Percentiles rank a stretch among this genome's conserved stretches.
Evolutionary conservation across 139 green algal genomes (phyloP).

Genomic region (Chlorella sp.): DNA sequence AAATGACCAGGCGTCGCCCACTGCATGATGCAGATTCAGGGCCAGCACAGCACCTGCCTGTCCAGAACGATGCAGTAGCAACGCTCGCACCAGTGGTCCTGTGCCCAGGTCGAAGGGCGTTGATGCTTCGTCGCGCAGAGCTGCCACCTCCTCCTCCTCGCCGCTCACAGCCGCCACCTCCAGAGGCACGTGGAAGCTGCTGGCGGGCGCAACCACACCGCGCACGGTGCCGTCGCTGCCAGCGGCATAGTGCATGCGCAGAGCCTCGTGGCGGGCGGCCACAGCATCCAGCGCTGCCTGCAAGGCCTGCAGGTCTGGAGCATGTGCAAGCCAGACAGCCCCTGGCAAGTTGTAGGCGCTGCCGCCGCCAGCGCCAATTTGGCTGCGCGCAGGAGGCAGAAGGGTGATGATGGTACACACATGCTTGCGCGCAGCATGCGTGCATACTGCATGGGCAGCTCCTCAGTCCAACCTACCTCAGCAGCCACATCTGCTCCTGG

Average conservation of each 20-base stretch:
- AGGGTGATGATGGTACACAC: no score
- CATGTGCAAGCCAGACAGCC: background rate
- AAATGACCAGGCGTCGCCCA: background rate
- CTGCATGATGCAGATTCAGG: background rate
- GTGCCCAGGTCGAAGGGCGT: background rate
- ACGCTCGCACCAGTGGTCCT: background rate
- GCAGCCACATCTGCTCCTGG: conserved; percentile 13
- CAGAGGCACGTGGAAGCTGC: background rate
- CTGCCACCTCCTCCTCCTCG: background rate
- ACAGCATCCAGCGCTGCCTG: background rate
- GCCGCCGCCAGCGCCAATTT: no score
- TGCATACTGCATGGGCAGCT: no score
- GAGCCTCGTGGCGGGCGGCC: background rate
- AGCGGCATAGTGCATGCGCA: background rate
- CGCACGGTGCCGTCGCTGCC: background rate
- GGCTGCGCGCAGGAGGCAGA: no score
- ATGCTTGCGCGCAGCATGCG: no score
- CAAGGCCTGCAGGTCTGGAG: background rate
- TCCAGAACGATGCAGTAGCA: no score
- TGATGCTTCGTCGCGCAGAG: background rate
- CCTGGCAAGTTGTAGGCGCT: background rate
- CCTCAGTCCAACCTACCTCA: background rate
- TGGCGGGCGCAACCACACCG: background rate
- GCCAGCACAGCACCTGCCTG: no score
- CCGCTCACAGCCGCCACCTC: background rate